These are phyloP conservation scores for Combretum micranthum DNA, from an alignment of 345 rosid genomes.

Conservation along the genomic window DNA sequence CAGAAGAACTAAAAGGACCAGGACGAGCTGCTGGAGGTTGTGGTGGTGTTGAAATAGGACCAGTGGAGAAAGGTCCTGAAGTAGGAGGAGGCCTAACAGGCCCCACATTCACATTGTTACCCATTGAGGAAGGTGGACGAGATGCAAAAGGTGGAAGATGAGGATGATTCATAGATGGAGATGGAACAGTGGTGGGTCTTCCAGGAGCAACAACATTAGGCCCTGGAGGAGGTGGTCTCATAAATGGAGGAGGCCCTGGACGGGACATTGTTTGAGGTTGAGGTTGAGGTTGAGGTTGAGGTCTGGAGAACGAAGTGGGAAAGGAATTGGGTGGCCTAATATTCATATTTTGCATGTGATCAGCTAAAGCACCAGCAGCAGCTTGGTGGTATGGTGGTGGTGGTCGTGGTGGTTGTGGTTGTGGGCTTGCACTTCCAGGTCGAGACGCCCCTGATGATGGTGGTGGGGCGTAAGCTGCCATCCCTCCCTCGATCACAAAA, in stretches of 20 bases:
- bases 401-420: conserved; percentile 1
- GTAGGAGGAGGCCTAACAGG: conserved; percentile 13
- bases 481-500: conserved; percentile 8
- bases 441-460: conserved; percentile 87
- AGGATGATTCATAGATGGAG: conserved; percentile 44
- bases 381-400: conserved; percentile 1
- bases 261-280: conserved; percentile 43
- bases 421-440: conserved; percentile 17
- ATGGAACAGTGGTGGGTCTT: conserved; percentile 63
- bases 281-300: conserved; percentile 49
- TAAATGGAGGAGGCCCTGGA: conserved; percentile 39
- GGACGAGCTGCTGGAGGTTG: conserved; percentile 42
- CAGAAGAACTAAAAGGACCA: conserved; percentile 31
- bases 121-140: conserved; percentile 43
- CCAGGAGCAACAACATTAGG: conserved; percentile 37
- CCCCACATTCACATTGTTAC: conserved; percentile 17
- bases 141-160: conserved; percentile 50
- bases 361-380: conserved; percentile 43
- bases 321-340: conserved; percentile 40
- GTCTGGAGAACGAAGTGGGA: conserved; percentile 30
- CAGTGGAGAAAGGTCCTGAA: conserved; percentile 26
- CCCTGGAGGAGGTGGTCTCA: conserved; percentile 51
- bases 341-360: conserved; percentile 64
- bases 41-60: conserved; percentile 14
- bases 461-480: conserved; percentile 90